A percentile compares a stretch with the other conserved stretches of the same genome.
These are phyloP conservation scores for Plasmodium vivax DNA, from an alignment of 169 alveolate species.

Conservation along the genomic window DNA sequence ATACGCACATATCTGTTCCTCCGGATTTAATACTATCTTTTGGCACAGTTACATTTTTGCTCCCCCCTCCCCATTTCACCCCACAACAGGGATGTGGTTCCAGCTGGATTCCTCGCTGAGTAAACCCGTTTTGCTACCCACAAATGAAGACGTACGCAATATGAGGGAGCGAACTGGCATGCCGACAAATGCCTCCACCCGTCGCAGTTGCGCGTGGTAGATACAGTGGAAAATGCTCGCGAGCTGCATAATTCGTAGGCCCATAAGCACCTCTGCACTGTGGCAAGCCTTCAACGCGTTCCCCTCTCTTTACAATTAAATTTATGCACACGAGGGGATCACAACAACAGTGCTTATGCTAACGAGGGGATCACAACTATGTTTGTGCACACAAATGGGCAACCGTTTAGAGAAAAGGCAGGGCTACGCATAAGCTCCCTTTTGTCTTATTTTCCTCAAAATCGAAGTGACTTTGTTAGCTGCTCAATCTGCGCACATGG, in stretches of 20 bases:
- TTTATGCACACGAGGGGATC: background rate
- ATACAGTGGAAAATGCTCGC: background rate
- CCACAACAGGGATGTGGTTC: slow-evolving; percentile 48
- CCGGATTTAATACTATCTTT: background rate
- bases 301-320: background rate
- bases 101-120: slow-evolving; percentile 51
- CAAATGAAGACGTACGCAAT: slow-evolving; percentile 27
- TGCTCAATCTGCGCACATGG: background rate
- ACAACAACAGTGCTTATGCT: background rate
- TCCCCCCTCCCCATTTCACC: background rate
- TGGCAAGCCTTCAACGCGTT: background rate
- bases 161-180: background rate
- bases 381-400: background rate
- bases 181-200: background rate
- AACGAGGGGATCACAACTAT: background rate
- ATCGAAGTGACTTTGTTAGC: background rate
- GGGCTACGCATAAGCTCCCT: background rate
- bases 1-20: background rate
- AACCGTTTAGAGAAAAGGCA: background rate
- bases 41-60: background rate
- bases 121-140: slow-evolving; percentile 51
- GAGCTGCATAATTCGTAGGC: background rate
- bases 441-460: background rate
- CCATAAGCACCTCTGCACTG: background rate
- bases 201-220: background rate